phyloP scores from a whole-genome alignment of 2,329 filamentous ascomycete genomes.

The Trichoderma koningii region DNA sequence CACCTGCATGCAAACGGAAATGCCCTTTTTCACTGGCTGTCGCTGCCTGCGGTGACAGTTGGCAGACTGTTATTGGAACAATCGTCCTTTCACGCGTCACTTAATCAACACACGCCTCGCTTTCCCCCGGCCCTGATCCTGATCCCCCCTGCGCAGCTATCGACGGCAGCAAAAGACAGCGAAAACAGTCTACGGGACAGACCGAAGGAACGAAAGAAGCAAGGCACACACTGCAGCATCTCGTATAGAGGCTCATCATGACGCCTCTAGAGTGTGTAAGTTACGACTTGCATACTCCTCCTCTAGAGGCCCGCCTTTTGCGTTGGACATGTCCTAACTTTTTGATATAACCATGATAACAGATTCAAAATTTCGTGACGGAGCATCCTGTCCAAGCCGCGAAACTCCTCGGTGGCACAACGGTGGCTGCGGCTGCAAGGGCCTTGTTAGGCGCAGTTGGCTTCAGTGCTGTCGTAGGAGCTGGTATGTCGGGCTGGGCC shows the following conservation, averaged over 20 bases:
- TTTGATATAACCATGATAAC: neutral
- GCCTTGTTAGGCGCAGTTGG: conserved; percentile 13
- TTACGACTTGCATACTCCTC: neutral
- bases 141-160: neutral
- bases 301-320: conserved; percentile 6
- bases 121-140: neutral
- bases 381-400: conserved; percentile 11
- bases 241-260: neutral
- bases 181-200: neutral
- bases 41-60: conserved; percentile 21
- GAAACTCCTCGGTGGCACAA: neutral
- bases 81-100: neutral
- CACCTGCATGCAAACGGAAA: conserved; percentile 22
- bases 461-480: conserved; percentile 3
- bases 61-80: conserved; percentile 23
- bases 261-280: conserved; percentile 15
- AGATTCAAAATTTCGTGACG: neutral
- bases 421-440: neutral
- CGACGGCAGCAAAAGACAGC: neutral
- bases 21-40: conserved; percentile 12
- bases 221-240: neutral
- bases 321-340: conserved; percentile 1
- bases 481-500: neutral
- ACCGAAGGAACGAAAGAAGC: neutral
- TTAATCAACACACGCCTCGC: neutral